phyloP scores from a whole-genome alignment of 2,329 filamentous ascomycete species.

The Arthrocladium fulminans region DNA sequence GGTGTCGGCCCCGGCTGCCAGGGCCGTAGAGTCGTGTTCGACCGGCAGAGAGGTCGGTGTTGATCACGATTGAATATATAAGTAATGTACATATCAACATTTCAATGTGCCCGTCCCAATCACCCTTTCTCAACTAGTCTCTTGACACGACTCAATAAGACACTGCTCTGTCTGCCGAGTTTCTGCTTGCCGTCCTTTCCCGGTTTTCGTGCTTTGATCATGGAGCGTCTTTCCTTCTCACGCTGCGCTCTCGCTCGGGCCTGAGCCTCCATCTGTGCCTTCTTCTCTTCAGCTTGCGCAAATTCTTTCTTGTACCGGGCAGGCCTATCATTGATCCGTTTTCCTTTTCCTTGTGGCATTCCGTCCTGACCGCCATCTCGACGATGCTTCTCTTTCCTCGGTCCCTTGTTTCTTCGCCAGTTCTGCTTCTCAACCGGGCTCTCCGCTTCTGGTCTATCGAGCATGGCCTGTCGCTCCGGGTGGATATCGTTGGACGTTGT shows the following conservation, averaged over 20 bases:
- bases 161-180: slow-evolving; percentile 68
- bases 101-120: too few relatives aligned
- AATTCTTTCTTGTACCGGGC: slow-evolving; percentile 57
- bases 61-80: too few relatives aligned
- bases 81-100: too few relatives aligned
- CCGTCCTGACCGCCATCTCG: slow-evolving; percentile 13
- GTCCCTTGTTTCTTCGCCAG: background rate
- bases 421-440: slow-evolving; percentile 8
- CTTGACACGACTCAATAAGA: slow-evolving; percentile 70
- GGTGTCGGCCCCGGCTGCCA: too few relatives aligned
- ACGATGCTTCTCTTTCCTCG: slow-evolving; percentile 4
- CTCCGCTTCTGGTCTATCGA: slow-evolving; percentile 37
- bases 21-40: too few relatives aligned
- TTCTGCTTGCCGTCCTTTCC: slow-evolving; percentile 65
- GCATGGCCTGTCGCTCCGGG: slow-evolving; percentile 52
- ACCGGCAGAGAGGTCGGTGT: too few relatives aligned
- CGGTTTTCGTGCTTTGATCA: slow-evolving; percentile 52
- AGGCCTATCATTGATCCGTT: slow-evolving; percentile 24
- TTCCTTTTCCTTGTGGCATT: slow-evolving; percentile 18
- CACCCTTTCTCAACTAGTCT: slow-evolving; percentile 54
- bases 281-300: slow-evolving; percentile 55
- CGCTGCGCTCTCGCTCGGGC: slow-evolving; percentile 35
- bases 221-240: slow-evolving; percentile 60
- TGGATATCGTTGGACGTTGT: slow-evolving; percentile 46
- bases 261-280: slow-evolving; percentile 51